A percentile compares a stretch with the other conserved stretches of the same genome.
phyloP scores from a whole-genome alignment of 148 eudicot species.

The Camellia lanceoleosa region DNA sequence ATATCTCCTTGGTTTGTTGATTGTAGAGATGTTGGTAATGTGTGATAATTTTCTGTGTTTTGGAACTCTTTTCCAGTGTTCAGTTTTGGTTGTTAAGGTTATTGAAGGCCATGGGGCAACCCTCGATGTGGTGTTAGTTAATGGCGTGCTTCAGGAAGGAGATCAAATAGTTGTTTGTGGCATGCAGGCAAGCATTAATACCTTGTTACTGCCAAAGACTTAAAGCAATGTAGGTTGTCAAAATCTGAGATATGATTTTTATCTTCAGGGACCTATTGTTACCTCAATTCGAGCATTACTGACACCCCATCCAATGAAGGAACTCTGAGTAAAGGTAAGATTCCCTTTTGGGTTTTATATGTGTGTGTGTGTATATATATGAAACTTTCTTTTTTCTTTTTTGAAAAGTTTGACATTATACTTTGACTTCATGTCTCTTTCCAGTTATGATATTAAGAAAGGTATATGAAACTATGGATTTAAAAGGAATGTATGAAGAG shows the following conservation, averaged over 20 bases:
- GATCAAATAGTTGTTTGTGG: constrained; percentile 87
- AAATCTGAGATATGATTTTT: constrained; percentile 7
- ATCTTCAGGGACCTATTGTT: constrained; percentile 73
- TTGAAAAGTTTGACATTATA: background rate
- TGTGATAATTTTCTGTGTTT: background rate
- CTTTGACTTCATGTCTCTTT: background rate
- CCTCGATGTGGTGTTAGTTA: constrained; percentile 79
- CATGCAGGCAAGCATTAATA: constrained; percentile 56
- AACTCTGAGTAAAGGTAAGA: constrained; percentile 81
- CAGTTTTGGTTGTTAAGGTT: constrained; percentile 89
- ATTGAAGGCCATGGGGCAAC: constrained; percentile 92
- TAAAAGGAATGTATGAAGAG: background rate
- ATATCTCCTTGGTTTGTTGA: too few relatives aligned
- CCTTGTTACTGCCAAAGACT: background rate
- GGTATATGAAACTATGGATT: background rate
- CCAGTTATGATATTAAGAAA: background rate
- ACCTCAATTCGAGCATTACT: constrained; percentile 82
- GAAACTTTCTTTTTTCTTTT: background rate
- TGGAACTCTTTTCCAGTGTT: constrained; percentile 52
- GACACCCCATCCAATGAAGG: constrained; percentile 98
- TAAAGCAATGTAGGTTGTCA: constrained; percentile 7
- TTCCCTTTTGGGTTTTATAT: background rate
- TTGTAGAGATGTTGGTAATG: too few relatives aligned
- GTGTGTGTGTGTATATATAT: too few relatives aligned
- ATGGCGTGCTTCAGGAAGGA: constrained; percentile 92